phyloP scores from a whole-genome alignment of 495 filamentous ascomycete genomes.

The Echria macrotheca region DNA sequence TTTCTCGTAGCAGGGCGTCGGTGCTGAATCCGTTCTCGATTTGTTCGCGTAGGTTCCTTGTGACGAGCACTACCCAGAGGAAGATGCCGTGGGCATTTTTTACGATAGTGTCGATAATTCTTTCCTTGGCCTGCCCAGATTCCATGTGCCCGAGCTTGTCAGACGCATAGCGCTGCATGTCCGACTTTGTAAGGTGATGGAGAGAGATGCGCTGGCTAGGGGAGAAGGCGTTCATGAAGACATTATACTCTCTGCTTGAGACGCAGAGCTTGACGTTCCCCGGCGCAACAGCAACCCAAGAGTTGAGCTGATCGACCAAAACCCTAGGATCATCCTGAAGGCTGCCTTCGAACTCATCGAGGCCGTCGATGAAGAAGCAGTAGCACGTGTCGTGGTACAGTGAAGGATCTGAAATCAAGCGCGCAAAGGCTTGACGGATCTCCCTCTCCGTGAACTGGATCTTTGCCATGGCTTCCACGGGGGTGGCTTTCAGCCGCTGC shows the following conservation, averaged over 20 bases:
- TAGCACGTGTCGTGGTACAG: slow-evolving; percentile 6
- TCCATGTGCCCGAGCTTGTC: slow-evolving; percentile 23
- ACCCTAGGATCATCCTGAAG: slow-evolving; percentile 1
- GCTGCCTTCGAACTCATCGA: slow-evolving; percentile 36
- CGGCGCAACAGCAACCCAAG: slow-evolving; percentile 5
- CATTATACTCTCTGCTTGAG: slow-evolving; percentile 37
- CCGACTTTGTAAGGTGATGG: slow-evolving; percentile 12
- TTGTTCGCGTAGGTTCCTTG: slow-evolving; percentile 2
- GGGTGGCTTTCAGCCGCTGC: not conserved
- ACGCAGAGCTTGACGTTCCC: slow-evolving; percentile 36
- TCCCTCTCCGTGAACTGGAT: not conserved
- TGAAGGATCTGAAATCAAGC: not conserved
- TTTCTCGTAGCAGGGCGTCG: not conserved
- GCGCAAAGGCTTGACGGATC: not conserved
- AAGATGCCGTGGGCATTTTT: slow-evolving; percentile 11
- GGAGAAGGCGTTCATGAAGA: slow-evolving; percentile 31
- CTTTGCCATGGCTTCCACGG: not conserved
- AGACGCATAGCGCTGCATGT: slow-evolving; percentile 14
- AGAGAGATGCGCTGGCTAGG: slow-evolving; percentile 6
- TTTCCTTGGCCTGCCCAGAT: slow-evolving; percentile 3
- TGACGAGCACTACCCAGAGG: slow-evolving; percentile 14
- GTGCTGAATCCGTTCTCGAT: slow-evolving; percentile 2
- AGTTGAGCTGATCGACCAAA: slow-evolving; percentile 1
- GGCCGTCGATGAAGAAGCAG: slow-evolving; percentile 25
- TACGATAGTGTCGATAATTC: not conserved